Conservation (phyloP, 2,329 filamentous ascomycete genomes). For the Tolypocladium capitatum region DNA sequence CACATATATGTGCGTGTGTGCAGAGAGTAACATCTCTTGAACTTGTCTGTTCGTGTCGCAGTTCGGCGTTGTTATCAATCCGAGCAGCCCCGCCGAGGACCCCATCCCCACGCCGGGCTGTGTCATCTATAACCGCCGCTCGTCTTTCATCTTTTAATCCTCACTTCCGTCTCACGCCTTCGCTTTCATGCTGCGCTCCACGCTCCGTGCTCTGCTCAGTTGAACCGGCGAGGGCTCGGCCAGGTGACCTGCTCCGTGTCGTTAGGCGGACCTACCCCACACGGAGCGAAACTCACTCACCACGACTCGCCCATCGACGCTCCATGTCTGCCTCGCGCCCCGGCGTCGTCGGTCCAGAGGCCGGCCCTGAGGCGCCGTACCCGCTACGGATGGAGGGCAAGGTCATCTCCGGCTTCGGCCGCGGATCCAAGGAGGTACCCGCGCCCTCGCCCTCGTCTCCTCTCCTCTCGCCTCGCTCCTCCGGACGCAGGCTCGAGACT, state of each 20-base stretch:
- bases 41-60: neutral
- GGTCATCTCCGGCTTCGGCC: constrained; percentile 85
- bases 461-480: neutral
- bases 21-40: too few relatives aligned
- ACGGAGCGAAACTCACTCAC: neutral
- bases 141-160: neutral
- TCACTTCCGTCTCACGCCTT: neutral
- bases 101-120: too few relatives aligned
- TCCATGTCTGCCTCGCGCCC: constrained; percentile 36
- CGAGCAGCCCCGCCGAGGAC: neutral
- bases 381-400: constrained; percentile 73
- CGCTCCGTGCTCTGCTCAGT: neutral
- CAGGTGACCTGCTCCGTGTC: neutral
- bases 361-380: constrained; percentile 64
- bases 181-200: neutral
- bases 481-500: neutral
- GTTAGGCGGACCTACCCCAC: neutral
- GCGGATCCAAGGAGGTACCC: constrained; percentile 76
- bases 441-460: constrained; percentile 8
- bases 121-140: too few relatives aligned
- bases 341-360: constrained; percentile 57
- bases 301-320: neutral
- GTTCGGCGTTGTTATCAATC: neutral
- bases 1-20: too few relatives aligned
- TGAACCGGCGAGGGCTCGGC: neutral